Evolutionary conservation across 805 yeast genomes (phyloP).

Genomic region (Pichia scutulata): DNA sequence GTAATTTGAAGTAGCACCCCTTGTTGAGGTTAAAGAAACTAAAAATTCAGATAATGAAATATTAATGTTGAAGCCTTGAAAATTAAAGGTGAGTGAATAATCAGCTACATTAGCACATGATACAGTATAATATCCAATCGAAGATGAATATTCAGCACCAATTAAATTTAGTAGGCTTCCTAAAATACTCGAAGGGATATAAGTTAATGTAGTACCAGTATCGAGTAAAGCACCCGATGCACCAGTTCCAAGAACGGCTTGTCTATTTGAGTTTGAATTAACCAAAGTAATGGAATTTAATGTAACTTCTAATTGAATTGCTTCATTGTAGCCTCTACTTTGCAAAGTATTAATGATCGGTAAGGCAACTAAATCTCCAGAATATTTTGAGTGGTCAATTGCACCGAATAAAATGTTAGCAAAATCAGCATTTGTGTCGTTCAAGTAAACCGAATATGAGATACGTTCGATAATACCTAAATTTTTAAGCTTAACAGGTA

Average conservation of each 20-base stretch:
- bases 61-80: conserved; percentile 47
- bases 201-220: conserved; percentile 50
- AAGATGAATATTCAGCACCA: conserved; percentile 35
- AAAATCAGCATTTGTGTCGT: conserved; percentile 30
- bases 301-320: conserved; percentile 43
- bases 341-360: conserved; percentile 41
- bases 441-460: conserved; percentile 57
- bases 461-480: conserved; percentile 48
- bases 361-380: conserved; percentile 43
- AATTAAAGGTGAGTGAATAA: conserved; percentile 35
- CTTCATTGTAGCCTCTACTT: conserved; percentile 27
- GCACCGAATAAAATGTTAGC: conserved; percentile 71
- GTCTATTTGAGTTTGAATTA: conserved; percentile 11
- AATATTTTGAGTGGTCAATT: conserved; percentile 54
- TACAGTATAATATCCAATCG: conserved; percentile 39
- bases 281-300: conserved; percentile 30
- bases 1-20: conserved; percentile 21
- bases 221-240: conserved; percentile 41
- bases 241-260: conserved; percentile 20
- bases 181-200: conserved; percentile 32
- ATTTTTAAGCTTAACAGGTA: conserved; percentile 52
- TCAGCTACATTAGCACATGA: conserved; percentile 31
- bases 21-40: conserved; percentile 14
- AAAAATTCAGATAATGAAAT: conserved; percentile 36
- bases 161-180: conserved; percentile 22